These are phyloP conservation scores for Penicillium aurantiogriseum DNA, from an alignment of 2,329 filamentous ascomycete species.

Conservation along the genomic window DNA sequence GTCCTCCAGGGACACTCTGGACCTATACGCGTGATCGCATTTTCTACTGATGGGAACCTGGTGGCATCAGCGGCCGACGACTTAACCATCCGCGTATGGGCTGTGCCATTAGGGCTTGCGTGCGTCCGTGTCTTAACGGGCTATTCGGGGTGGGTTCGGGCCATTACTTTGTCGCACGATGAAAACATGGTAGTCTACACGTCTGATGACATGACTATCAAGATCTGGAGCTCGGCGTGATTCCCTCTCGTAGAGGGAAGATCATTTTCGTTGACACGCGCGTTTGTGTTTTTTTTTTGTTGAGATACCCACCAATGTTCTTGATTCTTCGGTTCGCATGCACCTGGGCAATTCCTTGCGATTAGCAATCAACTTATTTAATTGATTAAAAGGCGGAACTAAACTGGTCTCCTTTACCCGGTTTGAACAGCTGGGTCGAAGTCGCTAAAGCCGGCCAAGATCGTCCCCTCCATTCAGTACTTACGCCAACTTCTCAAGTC, in stretches of 20 bases:
- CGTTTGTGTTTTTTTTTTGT: background rate
- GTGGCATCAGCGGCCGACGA: slow-evolving; percentile 10
- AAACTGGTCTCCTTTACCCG: background rate
- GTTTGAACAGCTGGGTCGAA: background rate
- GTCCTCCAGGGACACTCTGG: slow-evolving; percentile 7
- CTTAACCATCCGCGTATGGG: slow-evolving; percentile 9
- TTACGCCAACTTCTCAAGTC: background rate
- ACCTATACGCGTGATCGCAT: slow-evolving; percentile 1
- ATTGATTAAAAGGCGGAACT: background rate
- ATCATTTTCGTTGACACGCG: background rate
- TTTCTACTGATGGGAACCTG: slow-evolving; percentile 1
- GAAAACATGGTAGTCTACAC: slow-evolving; percentile 5
- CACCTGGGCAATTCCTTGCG: background rate
- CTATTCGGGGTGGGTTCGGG: slow-evolving; percentile 10
- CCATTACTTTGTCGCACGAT: slow-evolving; percentile 1
- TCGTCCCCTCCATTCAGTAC: background rate
- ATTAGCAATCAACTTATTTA: background rate
- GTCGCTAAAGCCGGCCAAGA: background rate
- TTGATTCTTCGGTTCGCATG: background rate
- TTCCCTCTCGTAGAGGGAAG: background rate
- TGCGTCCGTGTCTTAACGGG: slow-evolving; percentile 4
- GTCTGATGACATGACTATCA: slow-evolving; percentile 13
- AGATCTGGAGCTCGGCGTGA: slow-evolving; percentile 9
- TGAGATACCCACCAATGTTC: slow-evolving; percentile 11
- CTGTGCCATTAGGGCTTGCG: background rate